phyloP scores from a whole-genome alignment of 2,329 filamentous ascomycete genomes.

The Calonectria hawksworthii region DNA sequence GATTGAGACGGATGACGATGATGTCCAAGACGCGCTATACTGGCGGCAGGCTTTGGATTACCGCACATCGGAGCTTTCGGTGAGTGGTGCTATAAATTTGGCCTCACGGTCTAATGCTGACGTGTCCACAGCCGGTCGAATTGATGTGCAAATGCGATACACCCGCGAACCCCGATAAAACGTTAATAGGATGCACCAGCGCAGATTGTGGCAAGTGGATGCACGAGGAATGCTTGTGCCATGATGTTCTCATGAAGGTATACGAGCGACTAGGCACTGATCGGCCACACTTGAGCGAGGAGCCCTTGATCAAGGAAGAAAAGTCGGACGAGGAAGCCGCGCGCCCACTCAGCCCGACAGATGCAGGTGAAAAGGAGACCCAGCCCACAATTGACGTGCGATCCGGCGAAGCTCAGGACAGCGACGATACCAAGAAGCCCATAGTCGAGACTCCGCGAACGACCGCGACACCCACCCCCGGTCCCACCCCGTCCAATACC shows the following conservation, averaged over 20 bases:
- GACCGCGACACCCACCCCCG: conserved; percentile 49
- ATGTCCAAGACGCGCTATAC: conserved; percentile 71
- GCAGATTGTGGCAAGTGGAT: conserved; percentile 71
- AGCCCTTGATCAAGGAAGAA: conserved; percentile 56
- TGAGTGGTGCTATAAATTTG: conserved; percentile 53
- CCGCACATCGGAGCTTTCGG: conserved; percentile 69
- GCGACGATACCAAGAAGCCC: conserved; percentile 54
- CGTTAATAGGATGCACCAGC: conserved; percentile 70
- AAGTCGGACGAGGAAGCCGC: conserved; percentile 49
- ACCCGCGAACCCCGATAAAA: conserved; percentile 74
- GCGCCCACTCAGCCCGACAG: conserved; percentile 66
- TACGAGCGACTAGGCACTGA: conserved; percentile 65
- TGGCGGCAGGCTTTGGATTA: conserved; percentile 76
- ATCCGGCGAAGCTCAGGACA: conserved; percentile 58
- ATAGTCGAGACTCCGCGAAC: conserved; percentile 48
- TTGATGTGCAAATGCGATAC: conserved; percentile 70
- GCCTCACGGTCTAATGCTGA: conserved; percentile 37
- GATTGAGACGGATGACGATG: conserved; percentile 77
- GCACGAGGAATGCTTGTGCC: conserved; percentile 73
- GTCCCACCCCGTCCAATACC: conserved; percentile 44
- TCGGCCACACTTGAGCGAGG: conserved; percentile 61
- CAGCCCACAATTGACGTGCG: conserved; percentile 68
- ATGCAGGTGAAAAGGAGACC: conserved; percentile 63
- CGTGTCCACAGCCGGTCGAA: conserved; percentile 61
- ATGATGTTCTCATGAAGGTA: conserved; percentile 65